Base-by-base conservation (phyloP, 352 stramenopile genomes). In the Pythium sukuiense region DNA sequence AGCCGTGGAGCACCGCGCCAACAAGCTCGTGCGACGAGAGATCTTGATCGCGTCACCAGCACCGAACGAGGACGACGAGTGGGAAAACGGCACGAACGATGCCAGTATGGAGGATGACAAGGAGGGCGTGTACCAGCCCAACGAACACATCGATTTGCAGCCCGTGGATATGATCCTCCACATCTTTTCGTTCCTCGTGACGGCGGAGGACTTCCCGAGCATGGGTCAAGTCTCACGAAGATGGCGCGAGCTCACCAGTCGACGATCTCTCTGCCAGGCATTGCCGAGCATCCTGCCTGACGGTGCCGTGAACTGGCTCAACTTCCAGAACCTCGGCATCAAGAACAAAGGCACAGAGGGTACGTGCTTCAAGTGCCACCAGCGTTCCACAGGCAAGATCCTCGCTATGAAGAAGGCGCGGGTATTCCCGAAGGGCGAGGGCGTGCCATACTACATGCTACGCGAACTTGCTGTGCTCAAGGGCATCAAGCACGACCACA, bases 391-490 rank as follows among this genome's bases (percentile, higher is more conserved):
- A 6, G 88, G 89, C 27, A 92, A 90, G 52, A 85, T 93, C n/a
- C 65, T 96, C 27, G 88, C 88, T 3, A 95, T 96, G 85, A 96
- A 96, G 67, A 93, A 92, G 55, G 88, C 89, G 4, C 72, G 89
- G 14, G 88, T 96, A 1, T 96, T 95, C 52, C 89, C 89, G 14
- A 93, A 94, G 77, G 90, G 89, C 37, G 90, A 97, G 79, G 90
- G 90, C 35, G 87, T 97, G 18, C 90, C 90, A n/a, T 97, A 97
- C 61, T 97, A 97, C 66, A 97, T 97, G 90, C 76, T 97, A 11
- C 77, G 90, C 53, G 90, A 97, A 60, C 63, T 97, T 29, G 89
- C 90, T 13, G 90, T 97, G 27, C 63, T 97, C 12, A 90, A 93
- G 54, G 87, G 88, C 24, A 91, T 97, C 63, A 79, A 84, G 55